Evolutionary conservation across 148 eudicot genomes (phyloP), one percentile per base, ranked within the genome.

Genomic region (Cornus florida): DNA sequence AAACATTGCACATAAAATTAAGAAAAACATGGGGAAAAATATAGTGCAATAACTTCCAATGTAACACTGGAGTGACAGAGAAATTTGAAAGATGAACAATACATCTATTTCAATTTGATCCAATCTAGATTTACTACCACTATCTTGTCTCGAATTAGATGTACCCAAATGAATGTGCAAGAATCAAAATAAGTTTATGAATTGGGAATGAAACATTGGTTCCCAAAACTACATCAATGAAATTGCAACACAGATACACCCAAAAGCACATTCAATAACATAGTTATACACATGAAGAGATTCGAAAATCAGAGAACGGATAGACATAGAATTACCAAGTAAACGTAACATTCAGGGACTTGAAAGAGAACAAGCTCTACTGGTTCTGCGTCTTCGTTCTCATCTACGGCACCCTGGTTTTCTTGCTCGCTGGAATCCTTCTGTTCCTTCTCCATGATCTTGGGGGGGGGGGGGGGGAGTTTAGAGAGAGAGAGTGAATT

Each of bases 281-380:
- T 16, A 9, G 2, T 1, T 35, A 35, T 1, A 16, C 10, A 3
- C 20, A 24, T 68, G 56, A 67, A 10, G 60, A 62, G 19, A 46
- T n/a, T 5, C 65, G 19, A 3, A 50, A 31, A 32, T 23, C 12
- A 72, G 71, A 57, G 6, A 65, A 35, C 4, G 5, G 38, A 35
- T 35, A 4, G 5, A 2, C 4, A 35, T 0, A 35, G 38, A 35
- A 79, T 82, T 88, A 96, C 99, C 89, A 96, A 75, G 84, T 96
- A 96, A 71, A 96, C 98, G 75, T 96, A 96, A 81, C 94, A 96
- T 87, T 96, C 98, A 53, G 98, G 71, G 41, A 91, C 98, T 85
- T 96, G 99, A 79, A 88, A 96, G 70, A 96, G 91, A 81, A 93
- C 74, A 71, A 93, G 89, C 88, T 96, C 98, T 56, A 91, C 81